Evolutionary conservation across 805 yeast genomes (phyloP).

Genomic region (Pichia thaimueangensis): DNA sequence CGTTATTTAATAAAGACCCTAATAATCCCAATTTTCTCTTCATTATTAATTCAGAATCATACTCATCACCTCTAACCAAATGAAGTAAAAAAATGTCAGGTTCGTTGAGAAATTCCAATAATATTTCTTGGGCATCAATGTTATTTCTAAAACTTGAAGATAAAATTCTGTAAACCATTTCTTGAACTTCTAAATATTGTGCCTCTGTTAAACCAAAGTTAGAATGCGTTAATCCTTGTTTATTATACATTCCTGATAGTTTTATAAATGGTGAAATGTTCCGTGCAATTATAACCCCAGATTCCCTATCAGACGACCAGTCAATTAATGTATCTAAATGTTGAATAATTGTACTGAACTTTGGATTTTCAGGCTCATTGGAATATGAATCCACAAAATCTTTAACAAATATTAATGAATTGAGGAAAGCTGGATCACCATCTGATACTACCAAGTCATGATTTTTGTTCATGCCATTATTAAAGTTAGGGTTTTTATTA

Average conservation of each 20-base stretch:
- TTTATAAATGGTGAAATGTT: conserved; percentile 30
- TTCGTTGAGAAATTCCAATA: conserved; percentile 16
- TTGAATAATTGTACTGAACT: conserved; percentile 1
- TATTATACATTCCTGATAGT: conserved; percentile 23
- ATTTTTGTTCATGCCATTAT: conserved; percentile 3
- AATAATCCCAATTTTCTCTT: conserved; percentile 47
- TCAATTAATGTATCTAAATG: conserved; percentile 44
- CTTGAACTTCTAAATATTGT: conserved; percentile 31
- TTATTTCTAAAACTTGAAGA: conserved; percentile 72
- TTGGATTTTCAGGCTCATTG: background rate
- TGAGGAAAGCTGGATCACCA: conserved; percentile 1
- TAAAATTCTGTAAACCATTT: conserved; percentile 52
- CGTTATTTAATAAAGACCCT: conserved; percentile 37
- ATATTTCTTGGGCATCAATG: conserved; percentile 32
- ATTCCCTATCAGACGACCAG: conserved; percentile 60
- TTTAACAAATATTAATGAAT: conserved; percentile 6
- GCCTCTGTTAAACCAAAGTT: conserved; percentile 11
- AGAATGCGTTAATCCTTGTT: conserved; percentile 4
- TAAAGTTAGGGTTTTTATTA: background rate
- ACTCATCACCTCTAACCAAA: conserved; percentile 11
- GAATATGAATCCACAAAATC: background rate
- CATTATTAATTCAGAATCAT: conserved; percentile 11
- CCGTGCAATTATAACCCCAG: conserved; percentile 44
- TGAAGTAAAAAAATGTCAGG: conserved; percentile 17
- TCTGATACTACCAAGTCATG: conserved; percentile 11